Evolutionary conservation across 441 rosid species (phyloP), one percentile per base, ranked within the genome.

Genomic region (Croton setiger): DNA sequence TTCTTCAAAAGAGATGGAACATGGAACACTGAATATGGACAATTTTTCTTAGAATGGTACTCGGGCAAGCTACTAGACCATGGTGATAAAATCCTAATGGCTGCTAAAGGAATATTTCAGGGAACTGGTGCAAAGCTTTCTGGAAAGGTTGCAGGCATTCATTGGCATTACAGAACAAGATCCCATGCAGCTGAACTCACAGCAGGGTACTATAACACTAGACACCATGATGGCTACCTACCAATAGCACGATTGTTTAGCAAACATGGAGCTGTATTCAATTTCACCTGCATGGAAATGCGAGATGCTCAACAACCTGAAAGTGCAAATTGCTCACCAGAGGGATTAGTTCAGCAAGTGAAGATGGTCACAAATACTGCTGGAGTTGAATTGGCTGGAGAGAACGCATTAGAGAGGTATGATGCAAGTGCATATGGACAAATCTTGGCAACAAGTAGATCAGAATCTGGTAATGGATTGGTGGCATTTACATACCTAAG

Each of bases 211-310:
- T 82, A 86, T 39, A 91, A 94, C 69, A 94, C 97, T 3, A 87
- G 97, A 68, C 66, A 83, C 56, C 80, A 60, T 14, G 96, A 94
- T 44, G 97, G 98, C 35, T 94, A 94, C 75, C 75, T 83, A 35
- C 89, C 92, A 53, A 81, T 94, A 49, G 97, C 98, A 71, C 76
- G 35, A 60, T 86, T 88, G 88, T 82, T 91, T 72, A 73, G 81
- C 65, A 91, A 85, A 78, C 82, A 91, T 31, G 89, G 85, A 23
- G 91, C 75, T 59, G 86, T 87, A 21, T 70, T 88, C 33, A 93
- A 91, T 82, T 93, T 93, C 86, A 93, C 98, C 62, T 91, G 97
- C 92, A 91, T 91, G 96, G 98, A 94, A 69, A 91, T 89, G 97
- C 85, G 81, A 79, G 98, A 94, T 61, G 78, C 76, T 0, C 88